Evolutionary conservation across 805 yeast species (phyloP).

Genomic region (Candida parachauliodes): DNA sequence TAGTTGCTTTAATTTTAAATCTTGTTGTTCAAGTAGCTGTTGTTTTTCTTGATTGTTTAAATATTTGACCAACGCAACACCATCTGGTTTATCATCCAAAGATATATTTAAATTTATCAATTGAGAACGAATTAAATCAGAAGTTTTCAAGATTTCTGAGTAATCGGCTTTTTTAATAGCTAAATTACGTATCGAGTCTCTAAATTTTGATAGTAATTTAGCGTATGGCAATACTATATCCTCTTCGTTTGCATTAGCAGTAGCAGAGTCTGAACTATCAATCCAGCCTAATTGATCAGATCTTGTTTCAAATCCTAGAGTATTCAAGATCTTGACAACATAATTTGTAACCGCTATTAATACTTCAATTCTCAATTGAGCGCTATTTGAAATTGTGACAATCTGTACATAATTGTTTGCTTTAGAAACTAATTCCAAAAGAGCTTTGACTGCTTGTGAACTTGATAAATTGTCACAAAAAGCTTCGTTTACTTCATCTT

Average conservation of each 20-base stretch:
- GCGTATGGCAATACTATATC: slow-evolving; percentile 78
- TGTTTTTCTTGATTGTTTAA: slow-evolving; percentile 64
- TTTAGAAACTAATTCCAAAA: slow-evolving; percentile 66
- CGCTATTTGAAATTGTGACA: slow-evolving; percentile 36
- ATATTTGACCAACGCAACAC: slow-evolving; percentile 81
- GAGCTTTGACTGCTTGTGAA: slow-evolving; percentile 63
- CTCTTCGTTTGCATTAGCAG: slow-evolving; percentile 38
- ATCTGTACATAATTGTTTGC: slow-evolving; percentile 71
- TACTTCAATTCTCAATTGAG: slow-evolving; percentile 59
- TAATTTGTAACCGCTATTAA: slow-evolving; percentile 61
- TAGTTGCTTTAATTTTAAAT: slow-evolving; percentile 56
- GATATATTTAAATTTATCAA: slow-evolving; percentile 75
- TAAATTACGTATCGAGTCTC: slow-evolving; percentile 73
- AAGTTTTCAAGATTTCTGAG: slow-evolving; percentile 55
- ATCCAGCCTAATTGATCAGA: slow-evolving; percentile 80
- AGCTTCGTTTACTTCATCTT: slow-evolving; percentile 63
- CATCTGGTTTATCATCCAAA: slow-evolving; percentile 81
- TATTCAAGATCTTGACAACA: slow-evolving; percentile 63
- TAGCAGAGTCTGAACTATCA: slow-evolving; percentile 21
- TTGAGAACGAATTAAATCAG: slow-evolving; percentile 72
- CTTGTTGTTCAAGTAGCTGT: slow-evolving; percentile 59
- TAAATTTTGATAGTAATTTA: slow-evolving; percentile 69
- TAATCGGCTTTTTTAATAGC: slow-evolving; percentile 61
- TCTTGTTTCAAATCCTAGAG: slow-evolving; percentile 76
- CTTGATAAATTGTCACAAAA: slow-evolving; percentile 88